Evolutionary conservation across 805 yeast genomes (phyloP).

Genomic region (Brettanomyces nanus): DNA sequence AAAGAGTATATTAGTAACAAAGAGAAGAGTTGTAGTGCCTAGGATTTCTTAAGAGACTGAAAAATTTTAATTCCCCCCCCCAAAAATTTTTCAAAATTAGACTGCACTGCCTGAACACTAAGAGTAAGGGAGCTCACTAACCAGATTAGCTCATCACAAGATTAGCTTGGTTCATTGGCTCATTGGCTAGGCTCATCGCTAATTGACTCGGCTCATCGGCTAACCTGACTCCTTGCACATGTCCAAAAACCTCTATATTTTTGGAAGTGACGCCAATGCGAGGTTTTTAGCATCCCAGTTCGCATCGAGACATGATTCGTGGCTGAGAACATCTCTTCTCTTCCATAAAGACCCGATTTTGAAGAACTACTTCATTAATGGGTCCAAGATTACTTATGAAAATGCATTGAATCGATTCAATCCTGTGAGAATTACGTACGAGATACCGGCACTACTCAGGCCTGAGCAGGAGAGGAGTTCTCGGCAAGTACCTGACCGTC

Average conservation of each 20-base stretch:
- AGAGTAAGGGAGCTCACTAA: too few species aligned
- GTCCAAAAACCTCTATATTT: constrained; percentile 10
- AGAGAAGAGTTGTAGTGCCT: too few species aligned
- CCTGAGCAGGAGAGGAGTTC: background rate
- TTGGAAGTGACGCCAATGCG: constrained; percentile 14
- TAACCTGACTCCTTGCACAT: too few species aligned
- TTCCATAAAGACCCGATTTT: background rate
- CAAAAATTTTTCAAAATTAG: too few species aligned
- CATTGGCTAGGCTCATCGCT: too few species aligned
- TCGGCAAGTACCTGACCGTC: background rate
- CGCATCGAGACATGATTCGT: background rate
- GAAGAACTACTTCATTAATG: background rate
- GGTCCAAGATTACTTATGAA: constrained; percentile 8
- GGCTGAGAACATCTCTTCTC: background rate
- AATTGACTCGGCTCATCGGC: too few species aligned
- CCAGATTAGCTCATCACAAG: too few species aligned
- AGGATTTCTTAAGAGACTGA: too few species aligned
- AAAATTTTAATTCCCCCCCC: too few species aligned
- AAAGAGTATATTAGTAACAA: too few species aligned
- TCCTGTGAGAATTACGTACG: constrained; percentile 5
- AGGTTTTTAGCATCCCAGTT: constrained; percentile 16
- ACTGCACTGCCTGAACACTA: too few species aligned
- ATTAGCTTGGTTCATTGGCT: too few species aligned
- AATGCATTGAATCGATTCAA: constrained; percentile 8
- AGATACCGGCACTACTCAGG: background rate